A percentile compares a stretch with the other conserved stretches of the same genome.
phyloP scores from a whole-genome alignment of 2,329 filamentous ascomycete genomes.

The Fusarium sp. region DNA sequence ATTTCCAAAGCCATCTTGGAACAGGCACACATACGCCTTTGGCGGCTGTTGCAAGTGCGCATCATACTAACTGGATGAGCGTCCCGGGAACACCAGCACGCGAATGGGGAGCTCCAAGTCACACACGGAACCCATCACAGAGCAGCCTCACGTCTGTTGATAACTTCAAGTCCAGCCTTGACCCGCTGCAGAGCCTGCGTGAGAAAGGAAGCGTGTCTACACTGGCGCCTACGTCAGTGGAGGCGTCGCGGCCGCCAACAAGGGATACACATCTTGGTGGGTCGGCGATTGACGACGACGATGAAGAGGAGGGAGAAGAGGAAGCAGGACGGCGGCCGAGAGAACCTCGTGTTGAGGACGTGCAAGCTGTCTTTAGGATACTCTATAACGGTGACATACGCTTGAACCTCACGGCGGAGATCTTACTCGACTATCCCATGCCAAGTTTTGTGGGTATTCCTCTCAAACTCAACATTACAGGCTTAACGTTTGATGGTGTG shows the following conservation, averaged over 20 bases:
- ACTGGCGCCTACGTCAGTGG: conserved; percentile 65
- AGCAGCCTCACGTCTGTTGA: conserved; percentile 60
- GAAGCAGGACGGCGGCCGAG: conserved; percentile 50
- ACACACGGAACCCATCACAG: conserved; percentile 59
- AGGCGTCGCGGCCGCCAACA: conserved; percentile 68
- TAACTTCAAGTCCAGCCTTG: conserved; percentile 51
- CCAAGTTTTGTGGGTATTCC: conserved; percentile 97
- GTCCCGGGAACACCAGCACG: conserved; percentile 31
- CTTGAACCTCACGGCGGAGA: conserved; percentile 91
- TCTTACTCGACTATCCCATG: conserved; percentile 97
- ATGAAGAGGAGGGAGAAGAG: conserved; percentile 48
- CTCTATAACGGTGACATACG: conserved; percentile 89
- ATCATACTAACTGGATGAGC: conserved; percentile 53
- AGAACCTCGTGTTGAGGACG: conserved; percentile 84
- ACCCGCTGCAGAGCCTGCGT: conserved; percentile 60
- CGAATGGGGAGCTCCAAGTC: conserved; percentile 41
- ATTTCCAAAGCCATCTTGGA: conserved; percentile 83
- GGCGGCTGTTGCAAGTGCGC: conserved; percentile 80
- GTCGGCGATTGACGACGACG: conserved; percentile 55
- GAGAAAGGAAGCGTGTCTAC: conserved; percentile 74
- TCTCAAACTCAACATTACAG: conserved; percentile 93
- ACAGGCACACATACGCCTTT: conserved; percentile 83
- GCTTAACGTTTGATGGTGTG: conserved; percentile 93
- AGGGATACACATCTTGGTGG: conserved; percentile 59
- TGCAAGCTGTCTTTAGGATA: conserved; percentile 93